These are phyloP conservation scores for Beauveria asiatica DNA, from an alignment of 2,329 filamentous ascomycete genomes.

Conservation along the genomic window DNA sequence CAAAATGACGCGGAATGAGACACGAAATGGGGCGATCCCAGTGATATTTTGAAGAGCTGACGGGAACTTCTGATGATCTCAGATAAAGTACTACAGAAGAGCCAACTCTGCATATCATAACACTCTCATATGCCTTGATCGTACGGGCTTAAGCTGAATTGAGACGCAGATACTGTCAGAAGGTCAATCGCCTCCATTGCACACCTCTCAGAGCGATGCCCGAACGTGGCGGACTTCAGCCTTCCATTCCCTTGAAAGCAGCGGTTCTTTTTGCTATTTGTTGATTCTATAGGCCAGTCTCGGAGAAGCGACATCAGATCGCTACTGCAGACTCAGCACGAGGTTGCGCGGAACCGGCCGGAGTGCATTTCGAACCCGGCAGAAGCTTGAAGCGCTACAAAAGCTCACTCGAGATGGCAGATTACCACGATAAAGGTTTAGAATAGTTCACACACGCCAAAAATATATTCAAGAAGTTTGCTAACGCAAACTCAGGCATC, in stretches of 20 bases:
- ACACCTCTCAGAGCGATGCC: neutral
- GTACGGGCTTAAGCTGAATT: neutral
- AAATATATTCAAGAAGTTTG: no score
- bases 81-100: neutral
- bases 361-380: neutral
- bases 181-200: neutral
- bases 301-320: neutral
- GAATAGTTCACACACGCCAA: no score
- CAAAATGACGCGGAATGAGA: constrained; percentile 1
- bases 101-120: neutral
- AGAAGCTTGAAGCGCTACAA: neutral
- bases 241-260: neutral
- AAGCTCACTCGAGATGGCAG: neutral
- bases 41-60: neutral
- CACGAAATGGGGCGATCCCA: neutral
- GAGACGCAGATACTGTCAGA: neutral
- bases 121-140: neutral
- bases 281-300: neutral
- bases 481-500: no score
- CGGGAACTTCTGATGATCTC: neutral
- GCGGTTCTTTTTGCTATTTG: neutral
- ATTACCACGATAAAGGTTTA: no score
- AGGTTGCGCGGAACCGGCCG: neutral
- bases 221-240: neutral
- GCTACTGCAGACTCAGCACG: neutral